phyloP scores from a whole-genome alignment of 805 yeast genomes.

The Torulaspora maleeae region DNA sequence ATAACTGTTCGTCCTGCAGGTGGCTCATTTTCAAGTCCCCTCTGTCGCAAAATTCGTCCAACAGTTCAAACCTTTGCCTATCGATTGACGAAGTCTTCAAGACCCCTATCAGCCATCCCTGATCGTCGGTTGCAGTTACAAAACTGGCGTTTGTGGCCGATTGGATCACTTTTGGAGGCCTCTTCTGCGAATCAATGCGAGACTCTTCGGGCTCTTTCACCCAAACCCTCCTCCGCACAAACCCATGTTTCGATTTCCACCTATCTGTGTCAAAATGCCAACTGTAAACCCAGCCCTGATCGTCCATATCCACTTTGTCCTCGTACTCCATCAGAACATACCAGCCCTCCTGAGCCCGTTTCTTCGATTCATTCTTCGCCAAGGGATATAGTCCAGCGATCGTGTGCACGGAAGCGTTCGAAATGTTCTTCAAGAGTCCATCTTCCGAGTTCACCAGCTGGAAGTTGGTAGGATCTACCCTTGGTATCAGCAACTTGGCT shows the following conservation, averaged over 20 bases:
- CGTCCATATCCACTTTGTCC: constrained; percentile 56
- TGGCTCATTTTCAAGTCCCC: not conserved
- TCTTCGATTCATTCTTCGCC: constrained; percentile 4
- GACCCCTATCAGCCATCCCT: constrained; percentile 4
- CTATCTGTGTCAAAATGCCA: constrained; percentile 42
- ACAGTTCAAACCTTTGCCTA: constrained; percentile 16
- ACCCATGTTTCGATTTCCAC: constrained; percentile 66
- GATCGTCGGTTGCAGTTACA: constrained; percentile 2
- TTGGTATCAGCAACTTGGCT: constrained; percentile 42
- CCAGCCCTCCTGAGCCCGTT: constrained; percentile 41
- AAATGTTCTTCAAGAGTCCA: constrained; percentile 12
- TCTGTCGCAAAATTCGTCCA: constrained; percentile 5
- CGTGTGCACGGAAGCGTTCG: constrained; percentile 14
- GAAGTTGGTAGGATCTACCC: constrained; percentile 45
- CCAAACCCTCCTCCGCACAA: constrained; percentile 68
- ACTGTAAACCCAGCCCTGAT: constrained; percentile 79
- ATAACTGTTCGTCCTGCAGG: constrained; percentile 3
- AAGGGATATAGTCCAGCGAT: constrained; percentile 23
- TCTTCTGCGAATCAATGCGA: not conserved
- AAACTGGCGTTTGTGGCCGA: not conserved
- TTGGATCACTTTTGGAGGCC: not conserved
- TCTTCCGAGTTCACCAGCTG: constrained; percentile 15
- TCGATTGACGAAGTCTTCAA: constrained; percentile 14
- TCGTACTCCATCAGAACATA: constrained; percentile 56
- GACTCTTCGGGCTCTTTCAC: constrained; percentile 31